A percentile compares a stretch with the other conserved stretches of the same genome.
These are phyloP conservation scores for Narthecium ossifragum DNA, from an alignment of 106 monocot genomes.

Conservation along the genomic window DNA sequence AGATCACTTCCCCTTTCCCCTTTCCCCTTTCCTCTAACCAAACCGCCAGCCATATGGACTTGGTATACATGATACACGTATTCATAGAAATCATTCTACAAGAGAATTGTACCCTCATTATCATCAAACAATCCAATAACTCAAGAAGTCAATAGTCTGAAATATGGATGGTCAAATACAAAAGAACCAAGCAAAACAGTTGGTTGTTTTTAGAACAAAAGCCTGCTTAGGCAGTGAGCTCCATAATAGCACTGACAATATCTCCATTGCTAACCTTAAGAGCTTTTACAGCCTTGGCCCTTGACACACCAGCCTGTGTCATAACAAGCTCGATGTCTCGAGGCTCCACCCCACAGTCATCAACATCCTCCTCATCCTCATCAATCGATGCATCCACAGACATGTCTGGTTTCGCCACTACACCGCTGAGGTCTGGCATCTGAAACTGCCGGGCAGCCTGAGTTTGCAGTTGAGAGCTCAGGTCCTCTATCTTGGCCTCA, in stretches of 20 bases:
- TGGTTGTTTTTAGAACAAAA: too few species aligned
- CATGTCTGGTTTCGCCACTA: conserved; percentile 27
- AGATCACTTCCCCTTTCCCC: too few species aligned
- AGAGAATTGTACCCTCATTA: too few species aligned
- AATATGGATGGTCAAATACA: too few species aligned
- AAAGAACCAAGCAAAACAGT: too few species aligned
- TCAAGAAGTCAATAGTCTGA: too few species aligned
- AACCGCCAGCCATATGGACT: too few species aligned
- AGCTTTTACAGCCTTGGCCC: conserved; percentile 31
- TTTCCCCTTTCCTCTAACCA: too few species aligned
- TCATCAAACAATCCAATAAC: too few species aligned
- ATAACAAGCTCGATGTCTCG: conserved; percentile 45
- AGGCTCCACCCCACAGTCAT: conserved; percentile 30
- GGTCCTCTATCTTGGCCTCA: conserved; percentile 45
- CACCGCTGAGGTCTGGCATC: conserved; percentile 42
- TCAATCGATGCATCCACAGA: conserved; percentile 21
- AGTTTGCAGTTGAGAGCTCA: conserved; percentile 42
- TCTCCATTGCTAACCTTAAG: conserved; percentile 33
- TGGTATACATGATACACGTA: too few species aligned
- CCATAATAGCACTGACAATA: conserved; percentile 40
- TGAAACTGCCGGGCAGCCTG: conserved; percentile 46
- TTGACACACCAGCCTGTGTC: conserved; percentile 38
- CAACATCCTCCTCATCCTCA: conserved; percentile 42
- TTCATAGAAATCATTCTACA: too few species aligned
- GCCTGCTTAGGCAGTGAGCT: conserved; percentile 31